Evolutionary conservation across 176 grass and related monocot species (phyloP), one percentile per base, ranked within the genome.

Genomic region (Saccharum officinarum): DNA sequence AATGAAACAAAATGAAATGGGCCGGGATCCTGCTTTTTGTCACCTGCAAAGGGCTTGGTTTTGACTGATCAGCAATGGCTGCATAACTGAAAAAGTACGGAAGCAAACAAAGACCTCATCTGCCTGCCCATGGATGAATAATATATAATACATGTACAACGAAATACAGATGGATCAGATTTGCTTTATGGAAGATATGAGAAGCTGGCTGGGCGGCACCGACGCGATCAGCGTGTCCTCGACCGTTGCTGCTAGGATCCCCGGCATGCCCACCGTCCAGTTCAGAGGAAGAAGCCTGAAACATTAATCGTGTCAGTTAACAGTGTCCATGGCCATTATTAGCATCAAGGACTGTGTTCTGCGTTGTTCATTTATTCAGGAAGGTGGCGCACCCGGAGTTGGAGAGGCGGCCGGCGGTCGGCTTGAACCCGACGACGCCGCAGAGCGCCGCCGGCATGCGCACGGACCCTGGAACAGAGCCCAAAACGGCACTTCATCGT

Each of bases 351-450:
- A 47, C 18, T 4, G 15, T 4, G 64, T 17, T 50, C 15, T 50
- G 47, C 5, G 49, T 52, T 52, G 49, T 52, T 52, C 49, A 6
- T 52, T 15, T 15, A 6, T 15, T 3, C 4, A 15, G 4, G 46
- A 49, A 5, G 13, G 22, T 2, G 10, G 44, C 40, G 61, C 39
- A 92, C 95, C 95, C 95, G 63, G 87, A 80, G 80, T 92, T 95
- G 28, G 93, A 98, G 22, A 98, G 60, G 17, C 95, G 68, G 4
- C 93, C 91, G 0, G 85, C 89, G 30, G 93, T 98, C 3, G 96
- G 91, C 78, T 98, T 98, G 83, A 98, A 89, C 69, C 96, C 96
- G 77, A 98, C 85, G 28, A 98, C 96, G 23, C 96, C 96, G 44
- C 95, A 95, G 7, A 92, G 77, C 33, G 96, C 85, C 1, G 92